Percentiles rank a stretch among this genome's conserved stretches.
phyloP scores from a whole-genome alignment of 2,329 filamentous ascomycete genomes.

The Alternaria incomplexa region DNA sequence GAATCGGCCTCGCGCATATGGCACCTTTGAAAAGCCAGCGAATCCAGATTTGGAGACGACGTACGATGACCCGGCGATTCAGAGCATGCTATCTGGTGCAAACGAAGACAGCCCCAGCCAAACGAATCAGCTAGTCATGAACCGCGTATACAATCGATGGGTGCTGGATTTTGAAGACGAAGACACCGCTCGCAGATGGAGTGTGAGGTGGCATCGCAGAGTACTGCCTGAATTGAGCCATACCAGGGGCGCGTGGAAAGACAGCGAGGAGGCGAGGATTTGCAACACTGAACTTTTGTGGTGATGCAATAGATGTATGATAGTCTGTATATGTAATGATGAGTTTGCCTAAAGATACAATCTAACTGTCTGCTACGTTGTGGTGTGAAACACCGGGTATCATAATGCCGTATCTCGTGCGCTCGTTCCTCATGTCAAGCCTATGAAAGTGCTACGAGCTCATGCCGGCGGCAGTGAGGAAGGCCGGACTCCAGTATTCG shows the following conservation, averaged over 20 bases:
- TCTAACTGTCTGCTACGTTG: not conserved
- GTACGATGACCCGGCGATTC: slow-evolving; percentile 25
- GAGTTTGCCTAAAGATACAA: not conserved
- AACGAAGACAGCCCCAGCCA: slow-evolving; percentile 17
- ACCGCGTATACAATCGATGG: slow-evolving; percentile 54
- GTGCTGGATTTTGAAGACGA: slow-evolving; percentile 63
- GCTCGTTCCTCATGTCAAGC: not conserved
- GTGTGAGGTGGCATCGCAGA: slow-evolving; percentile 59
- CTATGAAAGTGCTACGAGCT: not conserved
- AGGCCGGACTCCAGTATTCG: slow-evolving; percentile 91
- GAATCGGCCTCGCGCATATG: slow-evolving; percentile 27
- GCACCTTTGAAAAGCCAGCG: not conserved
- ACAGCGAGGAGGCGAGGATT: slow-evolving; percentile 47
- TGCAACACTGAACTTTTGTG: slow-evolving; percentile 58
- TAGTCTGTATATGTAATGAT: not conserved
- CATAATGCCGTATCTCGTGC: slow-evolving; percentile 3
- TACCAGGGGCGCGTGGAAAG: slow-evolving; percentile 30
- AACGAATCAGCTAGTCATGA: slow-evolving; percentile 39
- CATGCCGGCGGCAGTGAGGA: slow-evolving; percentile 57
- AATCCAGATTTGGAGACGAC: not conserved
- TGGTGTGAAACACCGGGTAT: slow-evolving; percentile 20
- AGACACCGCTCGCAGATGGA: slow-evolving; percentile 61
- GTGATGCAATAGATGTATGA: slow-evolving; percentile 36
- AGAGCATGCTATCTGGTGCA: slow-evolving; percentile 15
- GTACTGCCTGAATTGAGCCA: slow-evolving; percentile 46